Evolutionary conservation across 139 green algal genomes (phyloP), one percentile per base, ranked within the genome.

Genomic region (Chlorella ohadii): DNA sequence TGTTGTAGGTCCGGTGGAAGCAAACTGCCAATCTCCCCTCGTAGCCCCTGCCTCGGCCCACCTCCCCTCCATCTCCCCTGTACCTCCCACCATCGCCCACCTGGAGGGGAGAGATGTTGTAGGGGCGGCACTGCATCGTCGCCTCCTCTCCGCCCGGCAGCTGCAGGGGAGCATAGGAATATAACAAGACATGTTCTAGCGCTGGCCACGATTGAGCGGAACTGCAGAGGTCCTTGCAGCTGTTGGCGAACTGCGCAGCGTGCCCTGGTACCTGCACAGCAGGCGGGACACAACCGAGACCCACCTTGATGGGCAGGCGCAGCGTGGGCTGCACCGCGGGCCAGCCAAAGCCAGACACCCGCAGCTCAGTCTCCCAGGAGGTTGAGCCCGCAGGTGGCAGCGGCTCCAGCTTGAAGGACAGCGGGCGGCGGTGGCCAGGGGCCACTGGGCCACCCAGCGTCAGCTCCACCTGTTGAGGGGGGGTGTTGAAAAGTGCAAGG

Each of bases 321-420:
- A 89, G 23, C 3, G 68, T 23, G n/a, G 86, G 41, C 66, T 87
- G 81, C 20, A 89, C 34, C 44, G 82, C 9, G 36, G 86, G 86
- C 81, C 86, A 87, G 34, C 86, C 86, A 79, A 89, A 89, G 31
- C 78, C 80, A 1, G 61, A 44, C 34, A 85, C 73, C 3, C 72
- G 31, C 44, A 81, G 84, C 38, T 67, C 57, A 3, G 61, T 71
- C 57, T 87, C 81, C 85, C 85, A 89, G 38, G 38, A 13, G n/a
- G 78, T 77, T 41, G 22, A n/a, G n/a, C 59, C 72, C 0, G 44
- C 70, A 6, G 80, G 74, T 19, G 31, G 31, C 34, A 89, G 80
- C 64, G 74, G 51, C 22, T 77, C 72, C 64, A 89, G 65, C 44
- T 61, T 47, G 72, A 73, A 89, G 57, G 47, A 25, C 59, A 89